phyloP scores from a whole-genome alignment of 179 eudicot species.

The Carnegiea gigantea region DNA sequence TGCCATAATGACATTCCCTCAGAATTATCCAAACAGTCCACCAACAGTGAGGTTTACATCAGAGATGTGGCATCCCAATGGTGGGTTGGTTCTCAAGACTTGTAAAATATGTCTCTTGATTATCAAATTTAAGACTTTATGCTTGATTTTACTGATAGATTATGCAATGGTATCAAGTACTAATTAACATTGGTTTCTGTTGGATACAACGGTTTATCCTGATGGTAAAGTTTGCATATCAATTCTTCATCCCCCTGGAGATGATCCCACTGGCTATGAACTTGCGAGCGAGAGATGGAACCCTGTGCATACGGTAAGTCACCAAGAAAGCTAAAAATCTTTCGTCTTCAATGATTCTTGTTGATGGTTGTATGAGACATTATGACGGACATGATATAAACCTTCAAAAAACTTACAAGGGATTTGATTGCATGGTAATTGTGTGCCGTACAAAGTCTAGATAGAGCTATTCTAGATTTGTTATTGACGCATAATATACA shows the following conservation, averaged over 20 bases:
- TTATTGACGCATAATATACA: no score
- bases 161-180: not conserved
- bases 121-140: not conserved
- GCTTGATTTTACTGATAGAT: not conserved
- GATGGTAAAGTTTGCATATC: conserved; percentile 90
- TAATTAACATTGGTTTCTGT: not conserved
- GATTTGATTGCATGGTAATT: no score
- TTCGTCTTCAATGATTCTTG: not conserved
- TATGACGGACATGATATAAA: not conserved
- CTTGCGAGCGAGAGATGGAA: conserved; percentile 97
- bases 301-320: conserved; percentile 86
- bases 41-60: conserved; percentile 90
- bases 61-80: conserved; percentile 95
- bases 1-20: conserved; percentile 83
- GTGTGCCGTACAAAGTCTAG: no score
- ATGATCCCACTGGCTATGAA: conserved; percentile 93
- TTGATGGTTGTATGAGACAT: not conserved
- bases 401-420: no score
- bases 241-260: conserved; percentile 94
- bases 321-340: not conserved
- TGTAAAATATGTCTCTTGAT: not conserved
- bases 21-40: conserved; percentile 86
- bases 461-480: no score
- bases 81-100: conserved; percentile 36
- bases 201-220: conserved; percentile 46